Evolutionary conservation across 2,329 filamentous ascomycete genomes (phyloP).

Genomic region (Phyllosticta citribraziliensis): DNA sequence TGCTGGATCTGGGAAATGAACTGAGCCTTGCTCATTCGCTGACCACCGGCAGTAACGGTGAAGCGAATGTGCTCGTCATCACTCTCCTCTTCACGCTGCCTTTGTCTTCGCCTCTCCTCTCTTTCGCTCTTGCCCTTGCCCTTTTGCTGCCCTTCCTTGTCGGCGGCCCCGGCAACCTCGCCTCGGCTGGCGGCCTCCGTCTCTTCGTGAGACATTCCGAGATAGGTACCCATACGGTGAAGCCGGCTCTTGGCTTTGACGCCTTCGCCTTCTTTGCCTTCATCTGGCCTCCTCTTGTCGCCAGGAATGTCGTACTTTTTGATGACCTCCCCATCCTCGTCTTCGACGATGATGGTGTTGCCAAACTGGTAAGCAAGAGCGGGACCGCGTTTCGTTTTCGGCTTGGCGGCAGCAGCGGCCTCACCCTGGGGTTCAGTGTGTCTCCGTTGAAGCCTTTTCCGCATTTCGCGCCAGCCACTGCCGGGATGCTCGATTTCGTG

Average conservation of each 20-base stretch:
- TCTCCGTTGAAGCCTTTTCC: slow-evolving; percentile 30
- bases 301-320: slow-evolving; percentile 70
- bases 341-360: slow-evolving; percentile 82
- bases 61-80: slow-evolving; percentile 68
- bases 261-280: slow-evolving; percentile 21
- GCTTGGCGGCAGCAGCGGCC: slow-evolving; percentile 19
- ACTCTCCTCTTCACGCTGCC: slow-evolving; percentile 38
- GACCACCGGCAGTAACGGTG: slow-evolving; percentile 62
- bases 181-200: slow-evolving; percentile 7
- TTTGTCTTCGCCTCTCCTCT: slow-evolving; percentile 17
- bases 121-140: neutral
- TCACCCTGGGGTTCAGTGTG: slow-evolving; percentile 31
- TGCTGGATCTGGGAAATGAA: slow-evolving; percentile 66
- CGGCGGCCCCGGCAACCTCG: slow-evolving; percentile 6
- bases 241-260: slow-evolving; percentile 34
- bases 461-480: slow-evolving; percentile 30
- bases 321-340: slow-evolving; percentile 76
- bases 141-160: slow-evolving; percentile 4
- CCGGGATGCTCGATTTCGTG: slow-evolving; percentile 26
- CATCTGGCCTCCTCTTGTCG: slow-evolving; percentile 31
- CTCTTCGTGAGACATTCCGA: slow-evolving; percentile 31
- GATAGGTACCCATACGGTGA: slow-evolving; percentile 45
- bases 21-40: slow-evolving; percentile 69
- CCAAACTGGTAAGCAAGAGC: slow-evolving; percentile 81
- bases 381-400: slow-evolving; percentile 48